These are phyloP conservation scores for Firmiana major DNA, from an alignment of 345 rosid genomes.

Conservation along the genomic window DNA sequence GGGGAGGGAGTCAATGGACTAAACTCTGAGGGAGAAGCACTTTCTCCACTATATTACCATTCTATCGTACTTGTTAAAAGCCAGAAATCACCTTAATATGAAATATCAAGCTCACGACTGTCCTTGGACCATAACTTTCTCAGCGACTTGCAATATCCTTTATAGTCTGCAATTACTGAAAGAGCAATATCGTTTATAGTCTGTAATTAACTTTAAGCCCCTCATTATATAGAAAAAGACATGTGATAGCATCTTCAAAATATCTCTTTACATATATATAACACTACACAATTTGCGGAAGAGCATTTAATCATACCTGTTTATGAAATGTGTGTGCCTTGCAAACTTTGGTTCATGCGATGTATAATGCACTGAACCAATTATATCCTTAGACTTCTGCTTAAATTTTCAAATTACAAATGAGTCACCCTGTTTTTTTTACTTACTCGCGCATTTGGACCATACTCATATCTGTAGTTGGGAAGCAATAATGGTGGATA, in stretches of 20 bases:
- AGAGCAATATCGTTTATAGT: not conserved
- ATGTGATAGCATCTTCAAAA: not conserved
- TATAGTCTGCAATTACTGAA: not conserved
- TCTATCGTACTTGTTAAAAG: not conserved
- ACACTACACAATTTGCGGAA: not conserved
- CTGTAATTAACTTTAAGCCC: not conserved
- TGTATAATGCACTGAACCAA: not conserved
- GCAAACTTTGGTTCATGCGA: not conserved
- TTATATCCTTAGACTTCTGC: not conserved
- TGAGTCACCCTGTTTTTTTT: not conserved
- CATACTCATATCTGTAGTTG: slow-evolving; percentile 28
- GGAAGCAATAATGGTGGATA: slow-evolving; percentile 63
- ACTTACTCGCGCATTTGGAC: not conserved
- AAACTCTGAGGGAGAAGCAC: not conserved
- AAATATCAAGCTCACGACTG: not conserved
- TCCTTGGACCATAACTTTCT: not conserved
- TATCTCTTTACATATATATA: not conserved
- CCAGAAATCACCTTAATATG: not conserved
- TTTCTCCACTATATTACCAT: not conserved
- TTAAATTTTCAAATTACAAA: not conserved
- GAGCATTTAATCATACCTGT: not conserved
- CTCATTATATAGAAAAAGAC: not conserved
- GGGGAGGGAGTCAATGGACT: not conserved
- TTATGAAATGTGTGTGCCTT: not conserved
- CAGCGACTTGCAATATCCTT: not conserved